These are phyloP conservation scores for Serpula lacrymans DNA, from an alignment of 768 basidiomycete genomes.

Conservation along the genomic window DNA sequence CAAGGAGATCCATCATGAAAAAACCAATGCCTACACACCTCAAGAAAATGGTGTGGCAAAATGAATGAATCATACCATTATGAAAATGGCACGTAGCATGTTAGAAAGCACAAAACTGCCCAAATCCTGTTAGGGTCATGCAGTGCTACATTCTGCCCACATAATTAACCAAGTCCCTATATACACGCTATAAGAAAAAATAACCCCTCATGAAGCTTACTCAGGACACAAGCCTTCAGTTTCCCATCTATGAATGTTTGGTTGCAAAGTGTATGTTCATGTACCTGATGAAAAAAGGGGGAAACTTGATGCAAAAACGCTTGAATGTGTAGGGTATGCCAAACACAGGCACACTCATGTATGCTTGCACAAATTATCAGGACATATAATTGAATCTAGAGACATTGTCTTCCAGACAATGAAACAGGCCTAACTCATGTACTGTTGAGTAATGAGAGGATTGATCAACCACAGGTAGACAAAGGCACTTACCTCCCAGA, in stretches of 20 bases:
- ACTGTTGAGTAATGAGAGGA: no score
- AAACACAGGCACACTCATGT: conserved; percentile 1
- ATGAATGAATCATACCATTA: conserved; percentile 3
- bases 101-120: background rate
- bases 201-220: conserved; percentile 23
- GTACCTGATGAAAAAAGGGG: conserved; percentile 20
- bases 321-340: conserved; percentile 2
- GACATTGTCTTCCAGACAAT: no score
- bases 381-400: no score
- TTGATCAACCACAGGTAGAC: no score
- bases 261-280: conserved; percentile 24
- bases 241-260: conserved; percentile 13
- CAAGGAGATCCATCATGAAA: conserved; percentile 5
- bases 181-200: background rate
- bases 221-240: conserved; percentile 19
- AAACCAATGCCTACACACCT: conserved; percentile 6
- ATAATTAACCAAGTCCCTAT: background rate
- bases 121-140: conserved; percentile 6
- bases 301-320: no score
- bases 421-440: no score
- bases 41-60: conserved; percentile 5
- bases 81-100: conserved; percentile 1
- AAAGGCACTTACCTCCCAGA: no score
- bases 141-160: conserved; percentile 1
- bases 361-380: no score